Evolutionary conservation across 345 rosid species (phyloP), one percentile per base, ranked within the genome.

Genomic region (Lepidium sativum): DNA sequence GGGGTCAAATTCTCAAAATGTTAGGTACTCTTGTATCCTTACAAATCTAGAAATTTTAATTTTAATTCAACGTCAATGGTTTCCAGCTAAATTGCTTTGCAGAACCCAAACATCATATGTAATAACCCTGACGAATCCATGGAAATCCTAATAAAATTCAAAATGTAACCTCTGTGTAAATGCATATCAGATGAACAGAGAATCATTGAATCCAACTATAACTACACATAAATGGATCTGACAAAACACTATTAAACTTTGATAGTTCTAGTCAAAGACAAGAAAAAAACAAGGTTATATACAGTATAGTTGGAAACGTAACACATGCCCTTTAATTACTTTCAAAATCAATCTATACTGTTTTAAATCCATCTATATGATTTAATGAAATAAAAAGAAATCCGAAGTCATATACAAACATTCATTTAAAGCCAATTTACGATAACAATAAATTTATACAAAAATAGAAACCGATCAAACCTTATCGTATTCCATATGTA

Each of bases 1-100:
- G 5, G 7, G 31, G 31, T 27, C 31, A 27, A 27, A 27, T 27
- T 27, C 6, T 27, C 31, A 27, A 32, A n/a, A 33, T 27, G 45
- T 67, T 47, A 47, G 65, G 65, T 68, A 12, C 38, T 58, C 3
- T 40, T 29, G 17, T 17, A 29, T 40, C n/a, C n/a, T 12, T 21
- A 17, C 12, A 29, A 17, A 33, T 47, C 23, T 8, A 49, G 7
- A 23, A 25, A 23, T 31, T 15, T 44, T 4, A 11, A 12, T 17
- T 16, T 2, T 54, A 16, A 18, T 15, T 33, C 18, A 53, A 13
- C 17, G 27, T 29, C 47, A 43, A 21, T 54, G 38, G 70, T 67
- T 67, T 58, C 48, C 71, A 45, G 44, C 70, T 54, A 65, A 53
- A 65, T 18, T 38, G 27, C n/a, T 51, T 51, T 18, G 70, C 23